These are phyloP conservation scores for Metschnikowia gruessii DNA, from an alignment of 805 yeast genomes.

Conservation along the genomic window DNA sequence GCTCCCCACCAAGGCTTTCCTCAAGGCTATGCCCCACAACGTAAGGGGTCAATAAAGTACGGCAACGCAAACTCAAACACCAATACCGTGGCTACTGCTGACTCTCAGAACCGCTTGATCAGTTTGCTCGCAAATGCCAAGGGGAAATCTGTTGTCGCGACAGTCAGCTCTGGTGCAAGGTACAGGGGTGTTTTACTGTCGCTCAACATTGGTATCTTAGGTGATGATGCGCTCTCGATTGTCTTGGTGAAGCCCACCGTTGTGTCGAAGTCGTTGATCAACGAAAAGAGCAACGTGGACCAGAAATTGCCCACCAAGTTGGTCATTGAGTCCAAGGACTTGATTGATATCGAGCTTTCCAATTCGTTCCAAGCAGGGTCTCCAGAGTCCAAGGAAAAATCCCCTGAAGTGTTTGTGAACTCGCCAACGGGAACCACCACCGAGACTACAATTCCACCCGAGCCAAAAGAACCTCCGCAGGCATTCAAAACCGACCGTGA, in stretches of 20 bases:
- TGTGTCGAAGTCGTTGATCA: constrained; percentile 24
- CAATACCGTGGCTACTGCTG: neutral
- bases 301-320: constrained; percentile 44
- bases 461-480: neutral
- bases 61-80: neutral
- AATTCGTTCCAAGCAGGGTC: constrained; percentile 32
- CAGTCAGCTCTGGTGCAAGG: constrained; percentile 59
- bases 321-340: constrained; percentile 48
- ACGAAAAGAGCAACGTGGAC: constrained; percentile 27
- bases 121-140: constrained; percentile 27
- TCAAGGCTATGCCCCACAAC: constrained; percentile 4
- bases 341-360: constrained; percentile 47
- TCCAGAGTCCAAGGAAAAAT: constrained; percentile 7
- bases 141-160: constrained; percentile 53
- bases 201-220: constrained; percentile 34
- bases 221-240: constrained; percentile 49
- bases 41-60: constrained; percentile 1
- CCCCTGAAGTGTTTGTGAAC: constrained; percentile 5
- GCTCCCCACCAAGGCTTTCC: neutral
- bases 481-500: constrained; percentile 81
- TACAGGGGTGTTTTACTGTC: constrained; percentile 59
- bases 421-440: constrained; percentile 9
- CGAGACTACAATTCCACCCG: constrained; percentile 8
- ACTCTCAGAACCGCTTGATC: constrained; percentile 7
- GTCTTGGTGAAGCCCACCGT: constrained; percentile 52